Evolutionary conservation across 192 early-diverging fungal species (phyloP), one percentile per base, ranked within the genome.

Genomic region (Umbelopsis sp.): DNA sequence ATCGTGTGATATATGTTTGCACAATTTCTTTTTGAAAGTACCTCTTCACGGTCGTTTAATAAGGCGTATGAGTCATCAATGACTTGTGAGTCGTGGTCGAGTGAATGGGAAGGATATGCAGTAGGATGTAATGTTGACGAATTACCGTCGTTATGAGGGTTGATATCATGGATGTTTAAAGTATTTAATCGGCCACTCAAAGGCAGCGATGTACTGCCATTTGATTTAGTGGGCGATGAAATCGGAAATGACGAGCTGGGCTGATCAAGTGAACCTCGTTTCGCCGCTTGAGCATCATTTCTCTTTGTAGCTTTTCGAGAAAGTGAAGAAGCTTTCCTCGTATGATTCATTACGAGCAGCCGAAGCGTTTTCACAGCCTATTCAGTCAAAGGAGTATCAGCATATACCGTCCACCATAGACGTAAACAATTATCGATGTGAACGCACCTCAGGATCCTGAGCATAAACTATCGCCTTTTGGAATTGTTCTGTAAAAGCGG

Each of bases 321-420:
- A 1, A 92, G 68, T 22, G 91, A 88, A 72, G 88, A 88, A 20
- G 83, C 91, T 68, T 87, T 81, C 13, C 89, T 75, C 13, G 82
- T 86, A 78, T 94, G 92, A 51, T 84, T 90, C 1, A 84, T 78
- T 12, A 86, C 86, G 65, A 93, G 83, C 12, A 94, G 66, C 45
- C 84, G 86, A 2, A 94, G 79, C 1, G 91, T 91, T 64, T 81
- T 85, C 6, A 82, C 73, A 8, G 90, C 89, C 74, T 91, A 71
- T 55, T 33, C 49, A 51, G 33, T 44, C 58, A 49, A 53, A 15
- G 7, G 37, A 1, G 44, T 49, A 22, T 21, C n/a, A 21, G 41
- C 33, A 21, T 46, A 13, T 49, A 37, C 10, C 37, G 0, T 41
- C 37, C 37, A 33, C 30, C 15, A 7, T 6, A 22, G 15, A 4